phyloP scores from a whole-genome alignment of 257 asterid genomes.

The Nyctanthes arbortristis region DNA sequence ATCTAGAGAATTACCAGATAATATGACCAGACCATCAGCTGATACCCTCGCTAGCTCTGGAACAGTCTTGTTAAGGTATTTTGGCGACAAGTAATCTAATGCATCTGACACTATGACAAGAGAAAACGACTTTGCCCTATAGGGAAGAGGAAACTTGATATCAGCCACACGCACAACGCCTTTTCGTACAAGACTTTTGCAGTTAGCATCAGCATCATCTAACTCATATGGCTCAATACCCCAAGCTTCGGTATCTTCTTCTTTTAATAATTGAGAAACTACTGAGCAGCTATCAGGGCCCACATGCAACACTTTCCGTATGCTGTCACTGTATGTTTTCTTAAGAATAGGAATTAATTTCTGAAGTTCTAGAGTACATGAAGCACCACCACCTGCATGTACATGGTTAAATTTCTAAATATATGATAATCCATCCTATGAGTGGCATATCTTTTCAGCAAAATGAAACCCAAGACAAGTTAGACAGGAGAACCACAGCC shows the following conservation, averaged over 20 bases:
- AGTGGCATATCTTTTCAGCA: conserved; percentile 5
- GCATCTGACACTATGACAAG: conserved; percentile 90
- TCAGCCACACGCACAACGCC: conserved; percentile 82
- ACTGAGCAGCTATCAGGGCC: conserved; percentile 86
- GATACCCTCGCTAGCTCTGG: conserved; percentile 87
- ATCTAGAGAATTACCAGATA: conserved; percentile 55
- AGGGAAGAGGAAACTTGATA: conserved; percentile 84
- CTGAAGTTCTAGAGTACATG: conserved; percentile 65
- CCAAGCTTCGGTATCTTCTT: conserved; percentile 85
- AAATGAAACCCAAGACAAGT: conserved; percentile 5
- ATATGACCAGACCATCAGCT: conserved; percentile 73
- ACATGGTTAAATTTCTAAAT: conserved; percentile 10
- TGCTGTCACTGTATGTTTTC: conserved; percentile 72
- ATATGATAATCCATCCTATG: conserved; percentile 1
- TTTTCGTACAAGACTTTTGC: conserved; percentile 62
- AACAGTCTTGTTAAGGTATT: conserved; percentile 80
- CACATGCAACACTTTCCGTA: conserved; percentile 74
- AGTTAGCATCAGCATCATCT: conserved; percentile 64
- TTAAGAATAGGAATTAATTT: conserved; percentile 59
- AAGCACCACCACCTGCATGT: conserved; percentile 58
- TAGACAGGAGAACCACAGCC: background rate
- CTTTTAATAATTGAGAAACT: conserved; percentile 65
- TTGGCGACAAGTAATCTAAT: conserved; percentile 79
- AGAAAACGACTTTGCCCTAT: conserved; percentile 75
- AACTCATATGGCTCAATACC: conserved; percentile 90